Percentiles rank a stretch among this genome's conserved stretches.
Evolutionary conservation across 192 early-diverging fungal genomes (phyloP).

Genomic region (Coemansia sp.): DNA sequence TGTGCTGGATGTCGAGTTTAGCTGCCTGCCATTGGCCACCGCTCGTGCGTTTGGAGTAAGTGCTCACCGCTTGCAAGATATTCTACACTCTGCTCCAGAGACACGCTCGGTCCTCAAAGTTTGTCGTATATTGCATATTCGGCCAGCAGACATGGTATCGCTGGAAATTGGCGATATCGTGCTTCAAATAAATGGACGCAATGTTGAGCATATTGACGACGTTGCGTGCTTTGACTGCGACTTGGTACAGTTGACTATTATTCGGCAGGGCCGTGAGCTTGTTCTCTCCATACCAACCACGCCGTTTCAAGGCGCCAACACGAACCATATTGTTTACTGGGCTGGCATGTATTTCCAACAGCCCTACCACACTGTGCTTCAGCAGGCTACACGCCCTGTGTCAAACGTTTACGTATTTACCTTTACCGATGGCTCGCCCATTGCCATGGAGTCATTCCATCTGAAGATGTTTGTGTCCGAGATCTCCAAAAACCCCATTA

Average conservation of each 20-base stretch:
- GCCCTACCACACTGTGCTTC: slow-evolving; percentile 19
- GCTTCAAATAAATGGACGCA: slow-evolving; percentile 14
- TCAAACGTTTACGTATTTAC: slow-evolving; percentile 23
- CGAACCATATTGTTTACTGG: slow-evolving; percentile 28
- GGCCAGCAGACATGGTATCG: not conserved
- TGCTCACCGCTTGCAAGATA: slow-evolving; percentile 4
- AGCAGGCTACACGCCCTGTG: slow-evolving; percentile 12
- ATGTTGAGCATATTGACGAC: slow-evolving; percentile 20
- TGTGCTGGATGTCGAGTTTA: slow-evolving; percentile 34
- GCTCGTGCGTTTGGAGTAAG: slow-evolving; percentile 26
- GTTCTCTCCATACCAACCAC: slow-evolving; percentile 22
- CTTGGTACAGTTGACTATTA: slow-evolving; percentile 21
- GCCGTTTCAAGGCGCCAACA: slow-evolving; percentile 6
- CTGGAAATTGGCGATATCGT: slow-evolving; percentile 39
- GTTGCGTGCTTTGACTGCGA: slow-evolving; percentile 18
- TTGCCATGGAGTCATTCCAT: not conserved
- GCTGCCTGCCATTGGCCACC: slow-evolving; percentile 3
- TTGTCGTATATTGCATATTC: slow-evolving; percentile 6
- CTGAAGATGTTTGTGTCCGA: slow-evolving; percentile 21
- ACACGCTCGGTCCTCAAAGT: slow-evolving; percentile 14
- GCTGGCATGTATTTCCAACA: slow-evolving; percentile 33
- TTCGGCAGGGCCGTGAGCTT: slow-evolving; percentile 23
- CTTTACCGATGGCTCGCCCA: not conserved
- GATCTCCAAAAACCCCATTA: slow-evolving; percentile 16
- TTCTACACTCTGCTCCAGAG: not conserved